Evolutionary conservation across 306 rosid species (phyloP).

Genomic region (Cercis canadensis): DNA sequence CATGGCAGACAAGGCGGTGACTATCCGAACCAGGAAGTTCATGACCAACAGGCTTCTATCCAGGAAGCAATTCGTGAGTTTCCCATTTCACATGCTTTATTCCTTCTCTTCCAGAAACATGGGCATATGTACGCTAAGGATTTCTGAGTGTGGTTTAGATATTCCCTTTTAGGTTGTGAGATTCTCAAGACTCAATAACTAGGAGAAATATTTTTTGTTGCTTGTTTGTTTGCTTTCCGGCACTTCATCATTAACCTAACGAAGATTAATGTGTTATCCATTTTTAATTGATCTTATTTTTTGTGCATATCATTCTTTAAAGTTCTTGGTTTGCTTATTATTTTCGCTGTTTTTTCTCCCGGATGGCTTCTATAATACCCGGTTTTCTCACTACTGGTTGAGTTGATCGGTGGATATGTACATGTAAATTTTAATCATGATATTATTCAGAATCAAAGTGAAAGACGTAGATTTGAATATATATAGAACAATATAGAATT

Average conservation of each 20-base stretch:
- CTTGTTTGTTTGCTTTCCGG: background rate
- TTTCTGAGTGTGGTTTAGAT: background rate
- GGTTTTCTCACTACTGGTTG: too few relatives aligned
- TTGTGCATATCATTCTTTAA: too few relatives aligned
- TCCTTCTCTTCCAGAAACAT: background rate
- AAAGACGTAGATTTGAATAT: background rate
- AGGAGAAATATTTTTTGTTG: background rate
- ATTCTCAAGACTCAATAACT: background rate
- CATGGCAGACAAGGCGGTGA: constrained; percentile 94
- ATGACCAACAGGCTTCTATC: constrained; percentile 94
- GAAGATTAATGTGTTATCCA: background rate
- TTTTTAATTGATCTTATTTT: too few relatives aligned
- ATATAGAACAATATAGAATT: background rate
- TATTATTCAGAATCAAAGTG: background rate
- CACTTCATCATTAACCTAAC: background rate
- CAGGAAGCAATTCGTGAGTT: constrained; percentile 86
- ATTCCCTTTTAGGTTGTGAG: background rate
- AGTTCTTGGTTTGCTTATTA: too few relatives aligned
- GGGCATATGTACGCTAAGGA: too few relatives aligned
- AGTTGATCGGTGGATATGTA: too few relatives aligned
- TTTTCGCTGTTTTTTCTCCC: too few relatives aligned
- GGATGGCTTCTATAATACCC: too few relatives aligned
- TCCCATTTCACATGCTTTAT: background rate
- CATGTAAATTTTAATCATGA: too few relatives aligned
- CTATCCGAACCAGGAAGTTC: constrained; percentile 87